These are phyloP conservation scores for Tilletiaria anomala DNA, from an alignment of 1,284 basidiomycete species.

Conservation along the genomic window DNA sequence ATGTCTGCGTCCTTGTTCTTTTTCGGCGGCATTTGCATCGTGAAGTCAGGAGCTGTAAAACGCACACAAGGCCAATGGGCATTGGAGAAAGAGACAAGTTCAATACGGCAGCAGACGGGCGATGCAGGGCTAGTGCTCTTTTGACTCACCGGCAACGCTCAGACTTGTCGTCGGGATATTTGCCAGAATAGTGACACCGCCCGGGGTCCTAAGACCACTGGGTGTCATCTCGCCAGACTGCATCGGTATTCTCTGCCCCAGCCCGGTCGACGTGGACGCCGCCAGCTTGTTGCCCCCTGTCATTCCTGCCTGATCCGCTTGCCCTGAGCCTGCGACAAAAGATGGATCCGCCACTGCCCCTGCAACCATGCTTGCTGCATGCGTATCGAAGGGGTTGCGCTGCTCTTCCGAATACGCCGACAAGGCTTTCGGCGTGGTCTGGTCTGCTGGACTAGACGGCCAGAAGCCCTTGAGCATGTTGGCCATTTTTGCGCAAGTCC, in stretches of 20 bases:
- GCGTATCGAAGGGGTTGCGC: conserved; percentile 28
- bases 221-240: conserved; percentile 12
- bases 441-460: conserved; percentile 5
- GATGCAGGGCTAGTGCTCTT: too few relatives aligned
- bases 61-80: too few relatives aligned
- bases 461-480: conserved; percentile 33
- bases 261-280: conserved; percentile 1
- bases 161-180: conserved; percentile 28
- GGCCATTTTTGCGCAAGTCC: too few relatives aligned
- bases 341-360: neutral
- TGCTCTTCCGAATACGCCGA: conserved; percentile 7
- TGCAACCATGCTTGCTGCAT: neutral
- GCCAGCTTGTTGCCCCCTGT: neutral
- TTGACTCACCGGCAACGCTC: conserved; percentile 13
- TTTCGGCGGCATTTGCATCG: conserved; percentile 32
- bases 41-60: conserved; percentile 29
- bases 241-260: conserved; percentile 2
- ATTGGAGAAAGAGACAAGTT: neutral
- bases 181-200: conserved; percentile 22
- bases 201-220: conserved; percentile 23
- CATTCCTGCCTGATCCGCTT: neutral
- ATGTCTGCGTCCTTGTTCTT: conserved; percentile 10
- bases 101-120: neutral
- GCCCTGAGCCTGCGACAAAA: neutral
- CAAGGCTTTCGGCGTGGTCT: neutral